Evolutionary conservation across 768 basidiomycete species (phyloP), one percentile per base, ranked within the genome.

Genomic region (Suillus weaverae): DNA sequence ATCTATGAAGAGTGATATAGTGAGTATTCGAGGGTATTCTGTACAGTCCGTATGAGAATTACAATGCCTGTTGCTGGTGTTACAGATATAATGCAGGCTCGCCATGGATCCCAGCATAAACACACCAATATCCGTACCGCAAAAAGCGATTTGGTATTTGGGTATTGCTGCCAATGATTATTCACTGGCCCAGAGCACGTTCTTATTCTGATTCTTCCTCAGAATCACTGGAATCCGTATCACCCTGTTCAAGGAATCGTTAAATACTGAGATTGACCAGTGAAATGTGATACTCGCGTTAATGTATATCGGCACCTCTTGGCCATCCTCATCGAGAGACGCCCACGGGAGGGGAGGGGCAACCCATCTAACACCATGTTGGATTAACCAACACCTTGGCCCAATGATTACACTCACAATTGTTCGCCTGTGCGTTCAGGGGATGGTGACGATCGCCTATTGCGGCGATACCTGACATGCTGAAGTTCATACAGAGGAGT

Each of bases 341-440:
- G 36, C 22, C 56, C 56, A 57, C 16, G 56, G 56, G 9, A 26
- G 14, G 8, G 22, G 56, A 57, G 56, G 16, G 26, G 26, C 2
- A 30, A 57, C 18, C 56, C 56, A 57, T 39, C 56, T 57, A 11
- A 18, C 36, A 39, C 16, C 16, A 5, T 39, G 38, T 10, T 57
- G 5, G 4, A 14, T 39, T 11, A 39, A 38, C 36, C 38, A 39
- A 39, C 8, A 38, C 2, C 2, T 11, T 38, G 11, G 9, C 38
- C 22, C 1, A 39, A 57, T 18, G 38, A 18, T 18, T 5, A 30
- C 10, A 59, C 39, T 30, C 57, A 59, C 57, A 59, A n/a, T 4
- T 59, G 18, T 20, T 59, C 57, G 57, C 56, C 56, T 20, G 9
- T 39, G 56, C 56, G 56, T 39, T 30, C 57, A 4, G 57, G 38